Evolutionary conservation across 176 grass and related monocot genomes (phyloP).

Genomic region (Lolium perenne): DNA sequence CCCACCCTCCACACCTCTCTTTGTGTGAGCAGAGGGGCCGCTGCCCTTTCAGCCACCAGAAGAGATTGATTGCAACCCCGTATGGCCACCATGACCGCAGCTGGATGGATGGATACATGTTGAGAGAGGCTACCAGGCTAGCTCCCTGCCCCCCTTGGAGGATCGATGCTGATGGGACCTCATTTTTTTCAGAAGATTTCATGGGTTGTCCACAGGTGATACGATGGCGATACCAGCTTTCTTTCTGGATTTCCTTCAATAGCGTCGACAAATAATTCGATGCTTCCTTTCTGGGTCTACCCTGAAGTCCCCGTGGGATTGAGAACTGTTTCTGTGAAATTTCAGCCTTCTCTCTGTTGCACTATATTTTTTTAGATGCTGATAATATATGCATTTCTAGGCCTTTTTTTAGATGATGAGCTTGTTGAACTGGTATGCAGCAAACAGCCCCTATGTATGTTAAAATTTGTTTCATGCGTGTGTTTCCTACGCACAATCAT

Average conservation of each 20-base stretch:
- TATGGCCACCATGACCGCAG: constrained; percentile 35
- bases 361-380: neutral
- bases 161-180: constrained; percentile 39
- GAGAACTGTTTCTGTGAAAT: neutral
- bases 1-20: too few species aligned
- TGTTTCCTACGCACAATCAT: neutral
- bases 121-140: constrained; percentile 18
- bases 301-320: neutral
- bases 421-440: neutral
- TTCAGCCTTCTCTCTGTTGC: neutral
- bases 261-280: neutral
- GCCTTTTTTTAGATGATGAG: too few species aligned
- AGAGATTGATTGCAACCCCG: constrained; percentile 37
- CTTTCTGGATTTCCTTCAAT: constrained; percentile 3
- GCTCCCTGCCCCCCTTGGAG: constrained; percentile 17
- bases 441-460: neutral
- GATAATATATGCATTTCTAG: neutral
- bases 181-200: neutral
- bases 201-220: neutral
- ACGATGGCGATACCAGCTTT: constrained; percentile 1
- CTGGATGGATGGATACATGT: constrained; percentile 32
- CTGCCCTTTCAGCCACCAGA: constrained; percentile 45
- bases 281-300: neutral
- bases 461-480: neutral
- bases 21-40: constrained; percentile 37